phyloP scores from a whole-genome alignment of 2,329 filamentous ascomycete species.

The Colletotrichum coccodes region DNA sequence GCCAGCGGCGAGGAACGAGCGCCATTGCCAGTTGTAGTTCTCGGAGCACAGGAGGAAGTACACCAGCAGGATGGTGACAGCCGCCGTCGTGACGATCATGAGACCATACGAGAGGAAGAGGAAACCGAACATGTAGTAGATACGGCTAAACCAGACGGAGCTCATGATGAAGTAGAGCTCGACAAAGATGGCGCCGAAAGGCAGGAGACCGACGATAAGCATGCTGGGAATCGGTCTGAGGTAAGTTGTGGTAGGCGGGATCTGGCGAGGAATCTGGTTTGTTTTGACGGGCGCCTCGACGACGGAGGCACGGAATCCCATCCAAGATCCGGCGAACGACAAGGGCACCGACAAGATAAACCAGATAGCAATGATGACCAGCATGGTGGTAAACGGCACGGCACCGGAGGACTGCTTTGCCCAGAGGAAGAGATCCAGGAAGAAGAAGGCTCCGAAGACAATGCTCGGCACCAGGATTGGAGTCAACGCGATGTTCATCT shows the following conservation, averaged over 20 bases:
- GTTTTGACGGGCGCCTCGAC: slow-evolving; percentile 87
- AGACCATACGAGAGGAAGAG: slow-evolving; percentile 96
- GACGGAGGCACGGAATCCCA: slow-evolving; percentile 82
- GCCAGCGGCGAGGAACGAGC: slow-evolving; percentile 90
- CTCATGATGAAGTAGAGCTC: slow-evolving; percentile 99
- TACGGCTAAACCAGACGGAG: slow-evolving; percentile 97
- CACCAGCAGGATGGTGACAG: slow-evolving; percentile 92
- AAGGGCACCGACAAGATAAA: slow-evolving; percentile 95
- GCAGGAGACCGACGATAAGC: slow-evolving; percentile 89
- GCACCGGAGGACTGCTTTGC: slow-evolving; percentile 91
- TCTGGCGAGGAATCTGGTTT: slow-evolving; percentile 98
- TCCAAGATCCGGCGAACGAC: slow-evolving; percentile 89
- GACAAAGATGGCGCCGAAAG: slow-evolving; percentile 96
- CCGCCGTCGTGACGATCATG: slow-evolving; percentile 95
- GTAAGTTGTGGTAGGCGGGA: slow-evolving; percentile 85
- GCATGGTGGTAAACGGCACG: slow-evolving; percentile 96
- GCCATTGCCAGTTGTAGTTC: slow-evolving; percentile 99
- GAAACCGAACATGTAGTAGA: slow-evolving; percentile 99
- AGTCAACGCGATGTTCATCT: slow-evolving; percentile 89
- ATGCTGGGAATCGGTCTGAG: slow-evolving; percentile 89
- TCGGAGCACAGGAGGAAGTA: slow-evolving; percentile 97
- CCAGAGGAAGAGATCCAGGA: slow-evolving; percentile 97
- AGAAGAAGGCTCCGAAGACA: slow-evolving; percentile 89
- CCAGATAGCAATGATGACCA: slow-evolving; percentile 93
- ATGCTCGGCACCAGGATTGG: slow-evolving; percentile 86